These are phyloP conservation scores for Neopestalotiopsis clavispora DNA, from an alignment of 2,329 filamentous ascomycete genomes.

Conservation along the genomic window DNA sequence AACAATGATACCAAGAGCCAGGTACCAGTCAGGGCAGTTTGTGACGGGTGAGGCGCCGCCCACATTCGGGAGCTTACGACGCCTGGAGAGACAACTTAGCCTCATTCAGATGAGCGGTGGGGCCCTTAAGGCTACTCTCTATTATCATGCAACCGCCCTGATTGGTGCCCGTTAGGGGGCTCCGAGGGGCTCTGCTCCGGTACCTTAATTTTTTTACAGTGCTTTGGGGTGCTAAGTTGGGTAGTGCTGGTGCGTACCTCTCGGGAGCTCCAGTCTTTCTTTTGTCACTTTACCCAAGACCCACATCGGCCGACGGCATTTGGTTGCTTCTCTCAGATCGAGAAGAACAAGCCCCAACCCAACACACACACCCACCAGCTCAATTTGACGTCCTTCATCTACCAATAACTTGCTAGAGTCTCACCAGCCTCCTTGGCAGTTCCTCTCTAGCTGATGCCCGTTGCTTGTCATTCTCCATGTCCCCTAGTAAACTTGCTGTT, in stretches of 20 bases:
- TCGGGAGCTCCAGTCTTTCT: not conserved
- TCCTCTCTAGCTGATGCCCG: not conserved
- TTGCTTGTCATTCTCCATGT: not conserved
- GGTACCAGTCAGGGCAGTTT: no score
- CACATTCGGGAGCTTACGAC: constrained; percentile 9
- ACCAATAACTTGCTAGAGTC: constrained; percentile 7
- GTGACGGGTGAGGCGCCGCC: constrained; percentile 6
- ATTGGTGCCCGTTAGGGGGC: not conserved
- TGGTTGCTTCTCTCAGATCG: not conserved
- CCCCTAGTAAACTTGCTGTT: not conserved
- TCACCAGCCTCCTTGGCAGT: constrained; percentile 11
- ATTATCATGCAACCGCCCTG: not conserved
- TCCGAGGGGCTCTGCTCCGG: not conserved
- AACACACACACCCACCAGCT: no score
- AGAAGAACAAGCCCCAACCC: not conserved
- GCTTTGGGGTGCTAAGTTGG: not conserved
- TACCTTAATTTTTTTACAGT: constrained; percentile 2
- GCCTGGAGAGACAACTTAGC: constrained; percentile 3
- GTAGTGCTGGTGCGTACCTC: not conserved
- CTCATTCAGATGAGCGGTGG: not conserved
- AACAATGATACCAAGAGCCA: not conserved
- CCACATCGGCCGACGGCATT: not conserved
- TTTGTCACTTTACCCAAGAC: not conserved
- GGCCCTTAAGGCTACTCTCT: not conserved
- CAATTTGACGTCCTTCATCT: constrained; percentile 4